These are phyloP conservation scores for Gyrodon lividus DNA, from an alignment of 768 basidiomycete genomes.

Conservation along the genomic window DNA sequence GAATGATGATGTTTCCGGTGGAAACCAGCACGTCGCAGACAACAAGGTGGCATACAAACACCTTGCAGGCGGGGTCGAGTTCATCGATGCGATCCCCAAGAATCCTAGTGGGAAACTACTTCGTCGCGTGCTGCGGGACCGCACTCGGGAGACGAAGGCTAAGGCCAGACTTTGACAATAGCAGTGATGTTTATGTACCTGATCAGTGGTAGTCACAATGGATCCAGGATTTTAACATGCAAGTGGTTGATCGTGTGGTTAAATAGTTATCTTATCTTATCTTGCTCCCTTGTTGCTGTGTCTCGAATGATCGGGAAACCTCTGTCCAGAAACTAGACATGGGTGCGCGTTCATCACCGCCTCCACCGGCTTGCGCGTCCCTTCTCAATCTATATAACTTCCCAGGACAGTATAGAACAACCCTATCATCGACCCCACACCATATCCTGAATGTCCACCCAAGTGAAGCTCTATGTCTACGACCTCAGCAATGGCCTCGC, in stretches of 20 bases:
- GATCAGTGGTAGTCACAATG: too few species aligned
- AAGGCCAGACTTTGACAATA: slow-evolving; percentile 26
- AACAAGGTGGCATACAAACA: slow-evolving; percentile 59
- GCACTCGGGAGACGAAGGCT: slow-evolving; percentile 35
- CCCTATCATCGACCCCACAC: neutral
- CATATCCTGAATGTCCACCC: slow-evolving; percentile 19
- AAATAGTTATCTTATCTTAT: slow-evolving; percentile 24
- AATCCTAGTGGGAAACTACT: slow-evolving; percentile 63
- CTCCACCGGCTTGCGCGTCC: neutral
- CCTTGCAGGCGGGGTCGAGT: slow-evolving; percentile 57
- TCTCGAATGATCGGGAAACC: slow-evolving; percentile 7
- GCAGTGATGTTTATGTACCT: neutral
- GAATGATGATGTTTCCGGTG: neutral
- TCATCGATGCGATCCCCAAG: slow-evolving; percentile 54
- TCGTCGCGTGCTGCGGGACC: slow-evolving; percentile 51
- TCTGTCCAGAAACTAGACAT: too few species aligned
- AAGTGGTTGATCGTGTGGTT: too few species aligned
- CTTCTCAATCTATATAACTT: neutral
- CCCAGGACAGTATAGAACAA: neutral
- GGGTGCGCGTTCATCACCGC: slow-evolving; percentile 16
- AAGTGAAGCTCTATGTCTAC: slow-evolving; percentile 85
- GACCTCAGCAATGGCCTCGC: slow-evolving; percentile 90
- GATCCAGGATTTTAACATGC: too few species aligned
- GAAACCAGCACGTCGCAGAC: slow-evolving; percentile 48
- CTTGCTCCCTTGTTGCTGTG: neutral